A percentile compares a stretch with the other conserved stretches of the same genome.
Evolutionary conservation across 345 rosid species (phyloP).

Genomic region (Kernera saxatilis): DNA sequence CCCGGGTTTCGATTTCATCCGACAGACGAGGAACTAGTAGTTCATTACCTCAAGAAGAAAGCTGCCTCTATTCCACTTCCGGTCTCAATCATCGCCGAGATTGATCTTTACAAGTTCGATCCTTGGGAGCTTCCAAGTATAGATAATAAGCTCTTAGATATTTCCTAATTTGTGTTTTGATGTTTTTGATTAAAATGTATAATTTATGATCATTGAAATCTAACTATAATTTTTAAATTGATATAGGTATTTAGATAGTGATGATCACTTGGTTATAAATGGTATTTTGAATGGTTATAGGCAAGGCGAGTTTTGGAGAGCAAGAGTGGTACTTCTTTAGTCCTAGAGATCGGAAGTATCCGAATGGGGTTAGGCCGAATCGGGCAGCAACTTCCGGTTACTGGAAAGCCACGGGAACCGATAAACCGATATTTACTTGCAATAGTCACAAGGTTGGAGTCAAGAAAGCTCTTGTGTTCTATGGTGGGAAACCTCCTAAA

Average conservation of each 20-base stretch:
- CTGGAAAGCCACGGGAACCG: slow-evolving; percentile 75
- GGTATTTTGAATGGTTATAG: slow-evolving; percentile 24
- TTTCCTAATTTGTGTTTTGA: neutral
- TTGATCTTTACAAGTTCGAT: slow-evolving; percentile 71
- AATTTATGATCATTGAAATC: neutral
- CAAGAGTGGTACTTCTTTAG: slow-evolving; percentile 75
- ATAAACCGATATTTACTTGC: slow-evolving; percentile 57
- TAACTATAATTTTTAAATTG: neutral
- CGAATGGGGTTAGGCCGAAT: slow-evolving; percentile 66
- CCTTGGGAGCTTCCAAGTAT: slow-evolving; percentile 76
- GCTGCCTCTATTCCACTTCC: slow-evolving; percentile 61
- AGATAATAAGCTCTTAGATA: too few species aligned
- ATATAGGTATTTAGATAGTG: neutral
- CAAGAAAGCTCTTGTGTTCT: slow-evolving; percentile 65
- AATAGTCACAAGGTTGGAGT: slow-evolving; percentile 58
- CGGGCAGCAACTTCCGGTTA: slow-evolving; percentile 74
- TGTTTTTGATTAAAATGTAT: neutral
- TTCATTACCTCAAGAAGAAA: slow-evolving; percentile 65
- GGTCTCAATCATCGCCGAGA: slow-evolving; percentile 61
- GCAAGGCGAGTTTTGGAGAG: slow-evolving; percentile 71
- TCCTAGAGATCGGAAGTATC: slow-evolving; percentile 65
- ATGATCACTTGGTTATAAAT: neutral
- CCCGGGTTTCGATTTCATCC: slow-evolving; percentile 65
- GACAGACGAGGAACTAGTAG: slow-evolving; percentile 65
- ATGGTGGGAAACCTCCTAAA: slow-evolving; percentile 68